A percentile compares a stretch with the other conserved stretches of the same genome.
Evolutionary conservation across 2,329 filamentous ascomycete species (phyloP).

Genomic region (Paramyrothecium sp.): DNA sequence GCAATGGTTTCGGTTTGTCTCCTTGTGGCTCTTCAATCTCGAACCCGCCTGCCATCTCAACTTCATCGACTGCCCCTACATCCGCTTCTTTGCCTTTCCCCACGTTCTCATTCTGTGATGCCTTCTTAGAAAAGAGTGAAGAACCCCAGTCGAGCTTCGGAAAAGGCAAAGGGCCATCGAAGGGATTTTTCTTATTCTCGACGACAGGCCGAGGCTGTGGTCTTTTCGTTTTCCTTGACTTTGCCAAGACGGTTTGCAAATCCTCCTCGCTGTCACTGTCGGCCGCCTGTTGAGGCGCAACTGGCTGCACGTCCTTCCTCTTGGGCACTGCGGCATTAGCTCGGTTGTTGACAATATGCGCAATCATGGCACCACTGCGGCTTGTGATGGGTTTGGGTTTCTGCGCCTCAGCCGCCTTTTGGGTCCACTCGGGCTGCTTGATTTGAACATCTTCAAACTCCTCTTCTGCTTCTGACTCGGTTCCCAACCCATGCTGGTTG

Average conservation of each 20-base stretch:
- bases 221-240: constrained; percentile 62
- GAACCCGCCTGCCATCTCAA: constrained; percentile 64
- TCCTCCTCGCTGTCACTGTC: constrained; percentile 79
- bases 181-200: constrained; percentile 59
- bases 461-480: constrained; percentile 36
- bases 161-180: constrained; percentile 85
- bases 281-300: not conserved
- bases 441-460: constrained; percentile 50
- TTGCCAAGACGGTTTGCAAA: constrained; percentile 71
- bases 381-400: constrained; percentile 44
- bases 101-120: constrained; percentile 13
- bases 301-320: constrained; percentile 15
- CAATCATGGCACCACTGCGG: constrained; percentile 61
- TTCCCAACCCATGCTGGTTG: constrained; percentile 49
- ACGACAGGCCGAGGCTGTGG: constrained; percentile 33
- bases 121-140: constrained; percentile 51
- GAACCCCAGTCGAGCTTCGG: constrained; percentile 76
- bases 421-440: constrained; percentile 50
- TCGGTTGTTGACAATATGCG: constrained; percentile 72
- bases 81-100: constrained; percentile 10
- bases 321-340: constrained; percentile 60
- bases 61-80: constrained; percentile 17
- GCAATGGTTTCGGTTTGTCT: constrained; percentile 57
- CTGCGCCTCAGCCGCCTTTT: constrained; percentile 45
- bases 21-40: constrained; percentile 46